Evolutionary conservation across 2,329 filamentous ascomycete genomes (phyloP).

Genomic region (Ceratocystis albifundus): DNA sequence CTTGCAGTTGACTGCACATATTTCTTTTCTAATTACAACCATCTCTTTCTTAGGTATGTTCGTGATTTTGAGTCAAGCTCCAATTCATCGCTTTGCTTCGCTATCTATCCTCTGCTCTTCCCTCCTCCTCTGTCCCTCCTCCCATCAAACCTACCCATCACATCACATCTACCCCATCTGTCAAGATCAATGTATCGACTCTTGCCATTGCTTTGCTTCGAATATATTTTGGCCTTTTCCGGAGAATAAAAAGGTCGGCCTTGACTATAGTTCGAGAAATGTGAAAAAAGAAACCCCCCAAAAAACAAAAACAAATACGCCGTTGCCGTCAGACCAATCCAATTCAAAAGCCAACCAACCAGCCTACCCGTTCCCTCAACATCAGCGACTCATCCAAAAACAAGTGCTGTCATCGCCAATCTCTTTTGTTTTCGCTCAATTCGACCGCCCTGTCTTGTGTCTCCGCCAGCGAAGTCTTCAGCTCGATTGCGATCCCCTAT

Average conservation of each 20-base stretch:
- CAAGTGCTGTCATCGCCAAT: neutral
- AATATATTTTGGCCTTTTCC: neutral
- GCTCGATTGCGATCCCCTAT: neutral
- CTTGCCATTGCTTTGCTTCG: neutral
- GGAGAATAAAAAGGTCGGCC: neutral
- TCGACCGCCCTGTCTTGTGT: neutral
- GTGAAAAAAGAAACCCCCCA: no score
- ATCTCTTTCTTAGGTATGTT: slow-evolving; percentile 22
- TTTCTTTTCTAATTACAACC: slow-evolving; percentile 21
- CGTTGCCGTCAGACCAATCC: neutral
- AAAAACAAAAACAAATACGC: neutral
- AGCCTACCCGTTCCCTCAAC: neutral
- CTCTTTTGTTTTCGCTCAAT: neutral
- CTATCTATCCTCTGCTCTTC: neutral
- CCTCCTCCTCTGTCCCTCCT: neutral
- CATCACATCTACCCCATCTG: neutral
- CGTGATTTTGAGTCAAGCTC: neutral
- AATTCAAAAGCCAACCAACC: neutral
- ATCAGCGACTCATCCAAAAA: neutral
- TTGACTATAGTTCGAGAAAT: neutral
- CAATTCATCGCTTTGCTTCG: neutral
- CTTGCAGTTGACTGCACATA: slow-evolving; percentile 23
- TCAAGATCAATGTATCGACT: neutral
- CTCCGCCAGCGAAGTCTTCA: neutral
- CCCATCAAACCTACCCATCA: neutral